A percentile compares a stretch with the other conserved stretches of the same genome.
phyloP scores from a whole-genome alignment of 768 basidiomycete species.

The Pleurotus djamor region DNA sequence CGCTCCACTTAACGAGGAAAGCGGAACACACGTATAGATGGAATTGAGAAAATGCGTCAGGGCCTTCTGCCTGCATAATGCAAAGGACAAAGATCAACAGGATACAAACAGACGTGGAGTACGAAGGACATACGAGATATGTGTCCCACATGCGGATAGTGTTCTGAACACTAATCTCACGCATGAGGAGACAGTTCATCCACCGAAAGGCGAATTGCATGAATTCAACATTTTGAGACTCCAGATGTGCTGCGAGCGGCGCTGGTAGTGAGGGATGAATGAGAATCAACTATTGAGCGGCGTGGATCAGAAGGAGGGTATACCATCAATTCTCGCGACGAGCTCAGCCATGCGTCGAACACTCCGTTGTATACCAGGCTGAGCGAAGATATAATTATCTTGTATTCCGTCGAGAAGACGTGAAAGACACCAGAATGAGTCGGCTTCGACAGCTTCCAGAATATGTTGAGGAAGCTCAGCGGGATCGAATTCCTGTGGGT shows the following conservation, averaged over 20 bases:
- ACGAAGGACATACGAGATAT: constrained; percentile 85
- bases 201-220: constrained; percentile 99
- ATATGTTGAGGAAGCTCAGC: constrained; percentile 64
- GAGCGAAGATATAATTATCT: constrained; percentile 96
- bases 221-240: constrained; percentile 92
- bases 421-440: constrained; percentile 98
- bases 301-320: constrained; percentile 6
- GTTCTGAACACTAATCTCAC: constrained; percentile 95
- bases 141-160: constrained; percentile 99
- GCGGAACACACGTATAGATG: constrained; percentile 98
- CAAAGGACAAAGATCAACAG: too few relatives aligned
- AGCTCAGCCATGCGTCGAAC: constrained; percentile 94
- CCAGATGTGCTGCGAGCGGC: constrained; percentile 84
- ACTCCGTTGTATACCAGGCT: constrained; percentile 94
- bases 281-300: neutral
- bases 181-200: constrained; percentile 99
- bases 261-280: constrained; percentile 38
- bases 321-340: constrained; percentile 86
- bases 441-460: constrained; percentile 89
- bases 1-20: constrained; percentile 94
- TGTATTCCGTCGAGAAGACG: constrained; percentile 96
- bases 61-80: constrained; percentile 79
- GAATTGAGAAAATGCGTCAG: constrained; percentile 98
- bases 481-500: constrained; percentile 89
- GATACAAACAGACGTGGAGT: too few relatives aligned